Percentiles rank a stretch among this genome's conserved stretches.
These are phyloP conservation scores for Alliaria petiolata DNA, from an alignment of 345 rosid genomes.

Conservation along the genomic window DNA sequence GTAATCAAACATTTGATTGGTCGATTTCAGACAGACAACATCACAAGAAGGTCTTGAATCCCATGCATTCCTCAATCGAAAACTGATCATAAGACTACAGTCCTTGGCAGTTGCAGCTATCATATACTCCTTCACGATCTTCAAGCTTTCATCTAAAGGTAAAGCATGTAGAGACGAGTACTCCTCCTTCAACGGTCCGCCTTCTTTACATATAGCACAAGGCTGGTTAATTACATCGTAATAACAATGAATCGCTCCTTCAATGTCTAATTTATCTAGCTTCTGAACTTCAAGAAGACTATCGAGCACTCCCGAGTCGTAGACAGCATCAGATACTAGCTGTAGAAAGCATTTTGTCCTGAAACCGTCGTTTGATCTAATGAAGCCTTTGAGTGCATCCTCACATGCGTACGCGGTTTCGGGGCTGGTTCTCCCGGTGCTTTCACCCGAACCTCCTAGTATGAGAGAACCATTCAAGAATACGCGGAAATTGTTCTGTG, in stretches of 20 bases:
- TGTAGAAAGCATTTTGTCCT: constrained; percentile 55
- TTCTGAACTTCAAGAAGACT: constrained; percentile 78
- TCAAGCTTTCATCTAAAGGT: constrained; percentile 61
- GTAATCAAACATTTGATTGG: constrained; percentile 69
- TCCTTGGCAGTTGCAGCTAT: constrained; percentile 88
- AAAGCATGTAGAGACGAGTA: constrained; percentile 56
- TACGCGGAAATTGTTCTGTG: constrained; percentile 87
- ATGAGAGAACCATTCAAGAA: constrained; percentile 81
- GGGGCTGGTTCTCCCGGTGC: constrained; percentile 41
- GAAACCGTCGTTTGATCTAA: constrained; percentile 51
- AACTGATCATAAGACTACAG: constrained; percentile 79
- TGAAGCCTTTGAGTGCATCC: constrained; percentile 48
- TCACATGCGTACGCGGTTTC: constrained; percentile 49
- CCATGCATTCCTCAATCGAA: constrained; percentile 38
- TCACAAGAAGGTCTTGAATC: constrained; percentile 37
- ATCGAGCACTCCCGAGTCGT: constrained; percentile 53
- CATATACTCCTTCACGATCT: constrained; percentile 70
- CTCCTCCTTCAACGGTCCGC: constrained; percentile 6
- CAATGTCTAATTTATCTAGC: constrained; percentile 66
- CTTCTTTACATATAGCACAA: constrained; percentile 56
- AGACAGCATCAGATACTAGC: constrained; percentile 61
- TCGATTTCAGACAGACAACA: constrained; percentile 42
- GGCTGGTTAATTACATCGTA: constrained; percentile 64
- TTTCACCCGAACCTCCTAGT: constrained; percentile 73
- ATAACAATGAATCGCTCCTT: constrained; percentile 90